A percentile compares a stretch with the other conserved stretches of the same genome.
Evolutionary conservation across 495 filamentous ascomycete genomes (phyloP).

Genomic region (Aspergillus homomorphus): DNA sequence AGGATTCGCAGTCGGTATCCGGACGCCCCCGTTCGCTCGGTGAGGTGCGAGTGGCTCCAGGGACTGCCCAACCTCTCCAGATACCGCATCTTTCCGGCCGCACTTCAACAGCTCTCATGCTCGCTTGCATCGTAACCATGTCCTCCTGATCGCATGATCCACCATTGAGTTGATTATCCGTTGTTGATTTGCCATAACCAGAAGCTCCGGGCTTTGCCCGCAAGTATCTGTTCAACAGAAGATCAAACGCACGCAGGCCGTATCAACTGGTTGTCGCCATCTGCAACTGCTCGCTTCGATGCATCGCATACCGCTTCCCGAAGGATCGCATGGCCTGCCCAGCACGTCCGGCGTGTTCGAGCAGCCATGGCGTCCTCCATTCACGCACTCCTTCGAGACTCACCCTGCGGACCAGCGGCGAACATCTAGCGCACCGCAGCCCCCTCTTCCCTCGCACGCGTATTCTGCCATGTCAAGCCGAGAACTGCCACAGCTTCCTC

Average conservation of each 20-base stretch:
- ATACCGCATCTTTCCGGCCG: background rate
- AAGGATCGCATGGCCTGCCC: conserved; percentile 28
- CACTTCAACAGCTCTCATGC: background rate
- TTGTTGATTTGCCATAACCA: conserved; percentile 19
- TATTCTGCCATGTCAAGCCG: conserved; percentile 35
- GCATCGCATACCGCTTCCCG: conserved; percentile 36
- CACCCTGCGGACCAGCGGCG: conserved; percentile 35
- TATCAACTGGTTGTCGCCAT: no score
- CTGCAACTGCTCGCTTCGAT: conserved; percentile 21
- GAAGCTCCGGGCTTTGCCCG: background rate
- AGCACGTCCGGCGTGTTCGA: conserved; percentile 32
- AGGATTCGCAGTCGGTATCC: no score
- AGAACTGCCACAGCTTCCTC: conserved; percentile 41
- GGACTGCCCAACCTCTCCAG: no score
- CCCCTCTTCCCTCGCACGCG: conserved; percentile 27
- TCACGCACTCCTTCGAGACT: conserved; percentile 31
- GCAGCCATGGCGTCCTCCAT: conserved; percentile 33
- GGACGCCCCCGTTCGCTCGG: no score
- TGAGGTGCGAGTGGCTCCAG: no score
- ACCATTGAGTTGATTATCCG: conserved; percentile 15
- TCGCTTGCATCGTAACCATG: conserved; percentile 17
- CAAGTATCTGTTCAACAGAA: no score
- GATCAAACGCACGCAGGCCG: no score
- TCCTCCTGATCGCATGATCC: conserved; percentile 25
- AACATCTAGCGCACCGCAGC: conserved; percentile 29